Conservation (phyloP, 1,284 basidiomycete genomes). For the Moniliophthora roreri region DNA sequence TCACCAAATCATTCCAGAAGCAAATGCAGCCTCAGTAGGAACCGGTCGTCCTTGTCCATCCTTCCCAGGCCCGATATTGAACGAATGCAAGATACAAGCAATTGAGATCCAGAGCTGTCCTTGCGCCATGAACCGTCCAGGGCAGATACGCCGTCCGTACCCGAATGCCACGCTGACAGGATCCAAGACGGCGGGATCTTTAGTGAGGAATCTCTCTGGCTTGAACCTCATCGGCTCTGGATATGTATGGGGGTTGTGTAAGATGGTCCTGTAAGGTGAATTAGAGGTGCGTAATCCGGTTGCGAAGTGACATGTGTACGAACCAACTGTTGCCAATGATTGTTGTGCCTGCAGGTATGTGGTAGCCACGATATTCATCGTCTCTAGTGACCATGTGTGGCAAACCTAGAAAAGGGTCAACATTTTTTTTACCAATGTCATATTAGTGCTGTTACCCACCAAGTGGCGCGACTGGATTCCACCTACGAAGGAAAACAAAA, state of each 20-base stretch:
- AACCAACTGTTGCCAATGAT: constrained; percentile 41
- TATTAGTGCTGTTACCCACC: constrained; percentile 27
- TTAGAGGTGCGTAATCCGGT: background rate
- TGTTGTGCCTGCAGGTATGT: constrained; percentile 40
- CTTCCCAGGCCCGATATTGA: constrained; percentile 36
- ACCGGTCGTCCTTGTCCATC: constrained; percentile 33
- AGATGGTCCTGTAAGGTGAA: constrained; percentile 38
- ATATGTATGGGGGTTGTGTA: constrained; percentile 44
- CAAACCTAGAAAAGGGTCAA: constrained; percentile 29
- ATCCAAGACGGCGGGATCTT: constrained; percentile 35
- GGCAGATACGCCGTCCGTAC: constrained; percentile 49
- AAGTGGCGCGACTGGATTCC: constrained; percentile 51
- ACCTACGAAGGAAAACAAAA: constrained; percentile 25
- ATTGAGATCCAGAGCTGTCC: constrained; percentile 50
- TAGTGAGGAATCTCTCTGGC: constrained; percentile 43
- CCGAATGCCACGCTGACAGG: constrained; percentile 45
- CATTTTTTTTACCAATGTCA: constrained; percentile 4
- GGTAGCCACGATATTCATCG: constrained; percentile 33
- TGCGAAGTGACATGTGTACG: constrained; percentile 3
- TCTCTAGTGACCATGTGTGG: constrained; percentile 44
- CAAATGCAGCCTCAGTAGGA: constrained; percentile 34
- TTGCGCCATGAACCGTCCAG: constrained; percentile 49
- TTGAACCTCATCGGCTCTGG: constrained; percentile 40
- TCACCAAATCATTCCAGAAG: constrained; percentile 47
- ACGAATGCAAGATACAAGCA: constrained; percentile 47